Conservation (phyloP, 192 early-diverging fungal genomes). For the Haplosporangium gracile region DNA sequence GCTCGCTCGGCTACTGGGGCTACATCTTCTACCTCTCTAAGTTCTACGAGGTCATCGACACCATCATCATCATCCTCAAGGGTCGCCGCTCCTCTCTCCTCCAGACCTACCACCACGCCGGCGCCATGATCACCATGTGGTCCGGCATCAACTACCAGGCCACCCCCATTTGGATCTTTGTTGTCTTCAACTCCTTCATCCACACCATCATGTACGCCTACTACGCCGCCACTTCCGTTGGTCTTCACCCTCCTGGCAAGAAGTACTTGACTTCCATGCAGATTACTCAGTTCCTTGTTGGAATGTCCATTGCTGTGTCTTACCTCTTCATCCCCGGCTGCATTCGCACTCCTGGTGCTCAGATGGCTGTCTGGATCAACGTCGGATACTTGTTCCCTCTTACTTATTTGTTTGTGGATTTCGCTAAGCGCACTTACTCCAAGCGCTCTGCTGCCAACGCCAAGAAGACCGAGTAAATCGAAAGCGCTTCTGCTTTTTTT, state of each 20-base stretch:
- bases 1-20: slow-evolving; percentile 83
- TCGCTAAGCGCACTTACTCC: slow-evolving; percentile 80
- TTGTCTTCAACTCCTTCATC: slow-evolving; percentile 87
- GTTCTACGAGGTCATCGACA: slow-evolving; percentile 90
- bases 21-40: slow-evolving; percentile 89
- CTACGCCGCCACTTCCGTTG: slow-evolving; percentile 82
- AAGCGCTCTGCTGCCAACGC: slow-evolving; percentile 43
- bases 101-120: slow-evolving; percentile 90
- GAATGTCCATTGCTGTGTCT: slow-evolving; percentile 71
- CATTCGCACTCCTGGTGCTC: slow-evolving; percentile 62
- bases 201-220: slow-evolving; percentile 92
- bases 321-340: slow-evolving; percentile 78
- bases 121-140: slow-evolving; percentile 88
- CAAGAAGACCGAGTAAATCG: slow-evolving; percentile 51
- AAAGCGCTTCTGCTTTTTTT: not conserved
- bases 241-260: slow-evolving; percentile 84
- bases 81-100: slow-evolving; percentile 81
- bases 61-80: slow-evolving; percentile 87
- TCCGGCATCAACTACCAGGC: slow-evolving; percentile 75
- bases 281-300: slow-evolving; percentile 88
- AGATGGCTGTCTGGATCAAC: slow-evolving; percentile 72
- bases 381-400: slow-evolving; percentile 81
- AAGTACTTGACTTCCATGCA: slow-evolving; percentile 84
- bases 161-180: slow-evolving; percentile 87
- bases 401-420: slow-evolving; percentile 84